Evolutionary conservation across 2,329 filamentous ascomycete genomes (phyloP).

Genomic region (Trichoderma endophyticum): DNA sequence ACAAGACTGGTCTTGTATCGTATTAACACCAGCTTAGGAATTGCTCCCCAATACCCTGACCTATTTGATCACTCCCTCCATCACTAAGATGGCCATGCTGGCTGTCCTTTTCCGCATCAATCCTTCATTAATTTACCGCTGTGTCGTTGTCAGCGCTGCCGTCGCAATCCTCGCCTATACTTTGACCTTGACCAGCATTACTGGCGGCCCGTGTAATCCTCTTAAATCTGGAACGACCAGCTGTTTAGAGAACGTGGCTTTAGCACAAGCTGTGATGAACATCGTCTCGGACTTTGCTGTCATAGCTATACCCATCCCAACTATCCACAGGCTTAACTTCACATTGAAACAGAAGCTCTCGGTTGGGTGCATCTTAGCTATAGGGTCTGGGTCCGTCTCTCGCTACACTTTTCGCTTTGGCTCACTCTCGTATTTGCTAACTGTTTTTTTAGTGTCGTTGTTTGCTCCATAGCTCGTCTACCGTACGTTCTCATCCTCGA

Average conservation of each 20-base stretch:
- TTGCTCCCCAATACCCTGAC: background rate
- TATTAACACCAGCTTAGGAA: background rate
- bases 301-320: background rate
- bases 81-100: background rate
- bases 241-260: background rate
- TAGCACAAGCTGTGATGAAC: background rate
- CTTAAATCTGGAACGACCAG: background rate
- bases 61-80: background rate
- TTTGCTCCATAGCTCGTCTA: background rate
- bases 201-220: background rate
- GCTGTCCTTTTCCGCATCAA: background rate
- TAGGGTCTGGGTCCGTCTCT: background rate
- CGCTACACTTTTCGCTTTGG: background rate
- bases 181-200: background rate
- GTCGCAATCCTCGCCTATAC: background rate
- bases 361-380: background rate
- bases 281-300: background rate
- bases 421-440: background rate
- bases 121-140: background rate
- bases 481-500: constrained; percentile 21
- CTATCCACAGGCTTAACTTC: background rate
- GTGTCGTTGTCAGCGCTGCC: background rate
- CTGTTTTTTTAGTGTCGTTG: background rate
- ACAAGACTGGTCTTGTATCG: background rate
- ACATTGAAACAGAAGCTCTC: background rate